Conservation (phyloP, 108 stramenopile species). For the Fragilaria radians region DNA sequence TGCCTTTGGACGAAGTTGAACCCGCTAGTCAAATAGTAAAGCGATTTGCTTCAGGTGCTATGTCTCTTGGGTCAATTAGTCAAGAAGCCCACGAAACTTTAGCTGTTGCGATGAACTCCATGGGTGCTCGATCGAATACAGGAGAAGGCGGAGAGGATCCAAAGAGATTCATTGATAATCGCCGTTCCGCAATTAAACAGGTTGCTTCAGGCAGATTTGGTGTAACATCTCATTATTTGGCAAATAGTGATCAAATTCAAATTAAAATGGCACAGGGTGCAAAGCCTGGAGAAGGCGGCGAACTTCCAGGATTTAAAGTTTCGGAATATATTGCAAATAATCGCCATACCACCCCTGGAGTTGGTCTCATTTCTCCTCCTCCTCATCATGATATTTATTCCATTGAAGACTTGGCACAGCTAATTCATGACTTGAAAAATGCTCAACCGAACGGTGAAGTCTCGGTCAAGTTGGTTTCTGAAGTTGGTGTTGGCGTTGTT, state of each 20-base stretch:
- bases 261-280: constrained; percentile 98
- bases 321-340: constrained; percentile 89
- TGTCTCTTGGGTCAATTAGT: constrained; percentile 93
- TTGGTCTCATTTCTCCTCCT: constrained; percentile 93
- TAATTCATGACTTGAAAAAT: constrained; percentile 95
- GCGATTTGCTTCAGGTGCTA: constrained; percentile 93
- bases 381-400: constrained; percentile 97
- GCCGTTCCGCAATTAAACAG: constrained; percentile 89
- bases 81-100: constrained; percentile 93
- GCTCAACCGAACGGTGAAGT: constrained; percentile 92
- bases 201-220: constrained; percentile 94
- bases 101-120: constrained; percentile 86
- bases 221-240: constrained; percentile 93
- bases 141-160: constrained; percentile 96
- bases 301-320: constrained; percentile 94
- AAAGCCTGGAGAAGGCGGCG: constrained; percentile 96
- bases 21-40: constrained; percentile 86
- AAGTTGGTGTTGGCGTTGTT: constrained; percentile 96
- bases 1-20: constrained; percentile 90
- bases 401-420: constrained; percentile 95
- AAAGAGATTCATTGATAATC: constrained; percentile 81
- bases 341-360: constrained; percentile 90
- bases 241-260: constrained; percentile 95
- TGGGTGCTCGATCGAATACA: constrained; percentile 91
- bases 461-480: constrained; percentile 97